phyloP scores from a whole-genome alignment of 352 stramenopile genomes.

The Pythium volutum region DNA sequence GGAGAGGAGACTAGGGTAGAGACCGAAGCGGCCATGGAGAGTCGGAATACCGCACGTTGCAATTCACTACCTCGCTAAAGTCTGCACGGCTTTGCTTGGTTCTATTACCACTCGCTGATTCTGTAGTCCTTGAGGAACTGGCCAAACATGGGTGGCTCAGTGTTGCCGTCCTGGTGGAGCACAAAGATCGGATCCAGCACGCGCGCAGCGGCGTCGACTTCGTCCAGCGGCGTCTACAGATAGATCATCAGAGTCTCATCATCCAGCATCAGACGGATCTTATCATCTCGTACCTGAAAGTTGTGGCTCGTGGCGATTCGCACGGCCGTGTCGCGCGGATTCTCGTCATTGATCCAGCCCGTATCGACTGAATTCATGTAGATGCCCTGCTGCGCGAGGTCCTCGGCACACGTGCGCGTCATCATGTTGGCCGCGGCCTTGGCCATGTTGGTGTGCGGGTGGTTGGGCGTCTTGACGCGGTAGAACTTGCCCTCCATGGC shows the following conservation, averaged over 20 bases:
- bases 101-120: slow-evolving; percentile 88
- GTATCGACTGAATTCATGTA: slow-evolving; percentile 98
- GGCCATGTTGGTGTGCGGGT: slow-evolving; percentile 98
- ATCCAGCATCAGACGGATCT: slow-evolving; percentile 86
- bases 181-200: slow-evolving; percentile 95
- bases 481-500: slow-evolving; percentile 99
- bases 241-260: slow-evolving; percentile 75
- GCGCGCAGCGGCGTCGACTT: slow-evolving; percentile 94
- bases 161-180: slow-evolving; percentile 49
- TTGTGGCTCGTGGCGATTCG: slow-evolving; percentile 90
- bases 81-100: too few relatives aligned
- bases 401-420: slow-evolving; percentile 94
- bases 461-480: slow-evolving; percentile 95
- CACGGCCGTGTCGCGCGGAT: slow-evolving; percentile 91
- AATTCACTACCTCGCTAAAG: too few relatives aligned
- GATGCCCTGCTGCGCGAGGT: slow-evolving; percentile 92
- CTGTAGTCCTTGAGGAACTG: slow-evolving; percentile 90
- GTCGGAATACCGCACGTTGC: too few relatives aligned
- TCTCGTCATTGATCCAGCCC: slow-evolving; percentile 98
- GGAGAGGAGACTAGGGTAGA: too few relatives aligned
- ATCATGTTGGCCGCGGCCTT: slow-evolving; percentile 99
- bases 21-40: too few relatives aligned
- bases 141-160: slow-evolving; percentile 56
- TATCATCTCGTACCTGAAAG: slow-evolving; percentile 76
- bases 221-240: slow-evolving; percentile 93